Evolutionary conservation across 139 green algal species (phyloP).

Genomic region (Yamagishiella unicocca): DNA sequence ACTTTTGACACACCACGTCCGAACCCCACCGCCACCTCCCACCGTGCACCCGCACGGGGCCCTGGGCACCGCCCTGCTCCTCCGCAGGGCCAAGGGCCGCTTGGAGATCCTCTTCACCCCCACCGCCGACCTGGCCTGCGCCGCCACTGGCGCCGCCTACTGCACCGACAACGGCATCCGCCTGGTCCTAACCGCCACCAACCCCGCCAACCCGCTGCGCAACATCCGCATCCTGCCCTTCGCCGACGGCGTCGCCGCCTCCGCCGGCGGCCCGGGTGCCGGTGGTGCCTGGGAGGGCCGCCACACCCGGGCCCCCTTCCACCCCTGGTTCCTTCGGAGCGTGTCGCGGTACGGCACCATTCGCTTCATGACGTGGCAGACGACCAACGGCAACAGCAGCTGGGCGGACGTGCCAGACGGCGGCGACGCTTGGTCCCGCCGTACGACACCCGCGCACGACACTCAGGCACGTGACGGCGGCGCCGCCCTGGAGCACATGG

Average conservation of each 20-base stretch:
- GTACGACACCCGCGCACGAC: constrained; percentile 6
- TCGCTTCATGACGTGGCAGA: constrained; percentile 49
- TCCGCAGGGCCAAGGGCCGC: constrained; percentile 32
- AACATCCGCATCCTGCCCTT: constrained; percentile 45
- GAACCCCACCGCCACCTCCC: too few species aligned
- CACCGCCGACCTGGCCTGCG: constrained; percentile 50
- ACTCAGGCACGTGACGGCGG: not conserved
- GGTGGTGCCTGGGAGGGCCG: constrained; percentile 44
- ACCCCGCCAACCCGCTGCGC: constrained; percentile 46
- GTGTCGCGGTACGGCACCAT: constrained; percentile 1
- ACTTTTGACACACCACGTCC: too few species aligned
- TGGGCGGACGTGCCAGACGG: not conserved
- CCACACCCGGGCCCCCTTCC: constrained; percentile 23
- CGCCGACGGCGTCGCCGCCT: not conserved
- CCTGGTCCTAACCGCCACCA: constrained; percentile 27
- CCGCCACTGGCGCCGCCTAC: constrained; percentile 31
- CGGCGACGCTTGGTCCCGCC: constrained; percentile 13
- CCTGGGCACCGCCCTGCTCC: too few species aligned
- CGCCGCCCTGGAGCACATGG: constrained; percentile 48
- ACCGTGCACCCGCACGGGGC: too few species aligned
- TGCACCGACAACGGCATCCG: constrained; percentile 41
- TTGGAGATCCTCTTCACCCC: constrained; percentile 42
- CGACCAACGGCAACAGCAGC: not conserved
- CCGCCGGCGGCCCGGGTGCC: constrained; percentile 21
- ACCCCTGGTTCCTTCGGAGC: constrained; percentile 57